These are phyloP conservation scores for Phytophthora tentaculata DNA, from an alignment of 352 stramenopile species.

Conservation along the genomic window DNA sequence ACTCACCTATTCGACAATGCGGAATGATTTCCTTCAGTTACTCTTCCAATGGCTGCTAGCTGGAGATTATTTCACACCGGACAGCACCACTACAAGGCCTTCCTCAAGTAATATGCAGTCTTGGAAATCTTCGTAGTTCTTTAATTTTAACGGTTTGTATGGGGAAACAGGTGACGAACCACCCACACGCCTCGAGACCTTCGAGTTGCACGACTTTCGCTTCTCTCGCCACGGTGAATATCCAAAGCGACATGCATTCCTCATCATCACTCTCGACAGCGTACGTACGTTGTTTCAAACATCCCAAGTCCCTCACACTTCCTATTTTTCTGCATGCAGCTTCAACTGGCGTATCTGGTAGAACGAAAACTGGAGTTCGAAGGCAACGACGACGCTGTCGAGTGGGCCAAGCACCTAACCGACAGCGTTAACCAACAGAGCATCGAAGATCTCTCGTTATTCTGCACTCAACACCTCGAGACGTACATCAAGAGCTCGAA, in stretches of 20 bases:
- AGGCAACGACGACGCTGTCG: conserved; percentile 1
- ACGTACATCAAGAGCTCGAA: conserved; percentile 10
- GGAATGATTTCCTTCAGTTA: conserved; percentile 37
- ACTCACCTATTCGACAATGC: conserved; percentile 43
- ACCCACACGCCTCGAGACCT: conserved; percentile 24
- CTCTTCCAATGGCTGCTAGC: conserved; percentile 47
- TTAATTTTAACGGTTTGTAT: neutral
- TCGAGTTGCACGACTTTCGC: conserved; percentile 43
- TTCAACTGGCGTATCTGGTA: conserved; percentile 49
- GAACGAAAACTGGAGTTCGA: conserved; percentile 33
- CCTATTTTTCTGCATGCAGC: conserved; percentile 16
- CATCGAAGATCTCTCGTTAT: conserved; percentile 12
- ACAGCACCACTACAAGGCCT: conserved; percentile 8
- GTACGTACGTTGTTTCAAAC: conserved; percentile 27
- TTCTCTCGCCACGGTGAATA: conserved; percentile 46
- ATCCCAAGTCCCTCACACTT: neutral
- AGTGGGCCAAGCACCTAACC: conserved; percentile 16
- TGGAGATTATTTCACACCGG: conserved; percentile 12
- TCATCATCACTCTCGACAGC: conserved; percentile 38
- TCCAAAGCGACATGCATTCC: conserved; percentile 40
- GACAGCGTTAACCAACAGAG: conserved; percentile 11
- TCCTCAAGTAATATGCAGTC: conserved; percentile 1
- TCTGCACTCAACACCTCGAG: conserved; percentile 24
- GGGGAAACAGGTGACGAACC: conserved; percentile 6
- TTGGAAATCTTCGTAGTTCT: neutral